phyloP scores from a whole-genome alignment of 2,329 filamentous ascomycete genomes.

The Pyricularia grisea region DNA sequence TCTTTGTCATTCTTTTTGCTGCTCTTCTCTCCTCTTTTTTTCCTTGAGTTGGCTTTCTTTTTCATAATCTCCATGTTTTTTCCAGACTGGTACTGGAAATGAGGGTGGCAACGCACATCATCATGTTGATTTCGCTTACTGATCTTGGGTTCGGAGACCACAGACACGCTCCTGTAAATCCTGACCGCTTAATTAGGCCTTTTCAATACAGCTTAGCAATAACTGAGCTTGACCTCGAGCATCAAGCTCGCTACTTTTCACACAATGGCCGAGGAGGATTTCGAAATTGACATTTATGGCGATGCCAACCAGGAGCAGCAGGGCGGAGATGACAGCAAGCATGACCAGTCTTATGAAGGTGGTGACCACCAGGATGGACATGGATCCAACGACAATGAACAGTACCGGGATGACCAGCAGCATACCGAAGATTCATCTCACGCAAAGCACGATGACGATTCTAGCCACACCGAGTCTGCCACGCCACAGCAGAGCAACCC shows the following conservation, averaged over 20 bases:
- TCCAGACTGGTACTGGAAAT: not conserved
- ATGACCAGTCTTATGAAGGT: conserved; percentile 23
- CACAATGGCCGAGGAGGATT: conserved; percentile 60
- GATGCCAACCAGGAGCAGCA: conserved; percentile 40
- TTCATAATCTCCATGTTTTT: not conserved
- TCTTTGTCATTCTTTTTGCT: conserved; percentile 11
- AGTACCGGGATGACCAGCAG: conserved; percentile 24
- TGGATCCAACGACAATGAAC: conserved; percentile 5
- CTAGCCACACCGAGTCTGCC: conserved; percentile 17
- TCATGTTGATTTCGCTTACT: conserved; percentile 10
- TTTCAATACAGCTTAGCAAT: conserved; percentile 9
- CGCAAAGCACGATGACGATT: conserved; percentile 17
- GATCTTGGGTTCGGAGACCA: conserved; percentile 10
- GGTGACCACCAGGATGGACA: conserved; percentile 17
- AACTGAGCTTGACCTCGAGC: not conserved
- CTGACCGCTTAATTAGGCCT: conserved; percentile 6
- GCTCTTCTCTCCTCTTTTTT: conserved; percentile 1
- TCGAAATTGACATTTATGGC: conserved; percentile 65
- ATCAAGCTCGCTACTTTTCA: conserved; percentile 1
- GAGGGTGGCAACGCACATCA: not conserved
- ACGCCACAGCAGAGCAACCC: conserved; percentile 37
- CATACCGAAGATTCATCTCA: conserved; percentile 27
- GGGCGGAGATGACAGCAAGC: conserved; percentile 21
- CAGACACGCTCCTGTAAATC: conserved; percentile 12
- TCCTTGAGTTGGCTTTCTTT: not conserved